Base-by-base conservation (phyloP, 768 basidiomycete species). In the Amyloporia xantha region DNA sequence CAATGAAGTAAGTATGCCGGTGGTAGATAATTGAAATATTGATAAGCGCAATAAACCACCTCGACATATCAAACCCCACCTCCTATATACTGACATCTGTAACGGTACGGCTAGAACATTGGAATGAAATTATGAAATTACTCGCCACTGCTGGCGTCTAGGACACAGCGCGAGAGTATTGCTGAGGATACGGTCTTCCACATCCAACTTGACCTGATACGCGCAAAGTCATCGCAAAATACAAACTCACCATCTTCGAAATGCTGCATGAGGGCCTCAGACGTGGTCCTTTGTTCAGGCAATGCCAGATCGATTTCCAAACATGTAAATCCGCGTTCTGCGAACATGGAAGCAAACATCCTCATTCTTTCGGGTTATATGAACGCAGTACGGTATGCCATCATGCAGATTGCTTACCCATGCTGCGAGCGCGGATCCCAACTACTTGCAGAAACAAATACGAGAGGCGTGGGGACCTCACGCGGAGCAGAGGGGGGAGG, bases 381-480 rank as follows among this genome's bases (percentile, higher is more conserved):
- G 15, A 33, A 33, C 30, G 30, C 9, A 33, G 15, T 15, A 7
- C 30, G 9, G 28, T 19, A 2, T 17, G 20, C 25, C 11, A 24
- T 35, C 24, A 50, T 37, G 9, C 30, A 27, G 30, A 15, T 41
- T 2, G 52, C 48, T 56, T 58, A 77, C 74, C 70, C 71, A 50
- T 59, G 59, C 28, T 57, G 54, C 9, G 73, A 75, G 17, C 57
- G 53, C 44, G 55, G 47, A 58, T 75, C 73, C 75, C 77, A 76
- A 24, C 55, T 45, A n/a, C 63, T 65, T 0, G 75, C 68, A 12
- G 77, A 77, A 30, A 78, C 68, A 49, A 80, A 78, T 0, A 77
- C 69, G 17, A 80, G 61, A 10, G 78, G 78, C 4, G 77, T 79
- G 5, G 78, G 76, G 7, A 66, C 72, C 54, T 75, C 67, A 36